Percentiles rank a stretch among this genome's conserved stretches.
Conservation (phyloP, 1,284 basidiomycete genomes). For the Agaricales sp. region DNA sequence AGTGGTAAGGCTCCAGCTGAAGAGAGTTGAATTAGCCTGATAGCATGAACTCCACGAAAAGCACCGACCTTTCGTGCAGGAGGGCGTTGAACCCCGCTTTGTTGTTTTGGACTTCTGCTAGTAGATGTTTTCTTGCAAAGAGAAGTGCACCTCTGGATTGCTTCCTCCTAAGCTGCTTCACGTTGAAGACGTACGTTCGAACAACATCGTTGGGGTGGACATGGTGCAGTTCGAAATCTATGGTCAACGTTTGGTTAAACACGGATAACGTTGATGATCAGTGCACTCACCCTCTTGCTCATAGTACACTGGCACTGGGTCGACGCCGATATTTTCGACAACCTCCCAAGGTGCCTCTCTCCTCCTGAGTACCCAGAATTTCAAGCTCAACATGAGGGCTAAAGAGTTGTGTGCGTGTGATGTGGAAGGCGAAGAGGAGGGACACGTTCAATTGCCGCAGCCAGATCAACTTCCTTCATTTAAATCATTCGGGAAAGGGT, state of each 20-base stretch:
- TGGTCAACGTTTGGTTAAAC: conserved; percentile 7
- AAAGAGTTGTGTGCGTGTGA: conserved; percentile 4
- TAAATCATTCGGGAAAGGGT: background rate
- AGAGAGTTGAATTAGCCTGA: conserved; percentile 7
- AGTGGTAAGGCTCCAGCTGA: conserved; percentile 59
- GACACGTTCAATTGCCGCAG: background rate
- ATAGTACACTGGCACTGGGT: conserved; percentile 53
- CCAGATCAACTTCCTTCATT: background rate
- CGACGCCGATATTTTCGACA: conserved; percentile 50
- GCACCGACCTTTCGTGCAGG: conserved; percentile 52
- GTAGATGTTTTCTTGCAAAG: conserved; percentile 53
- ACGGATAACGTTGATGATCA: background rate
- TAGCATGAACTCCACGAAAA: conserved; percentile 9
- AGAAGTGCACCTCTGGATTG: conserved; percentile 41
- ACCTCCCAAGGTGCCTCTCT: conserved; percentile 66
- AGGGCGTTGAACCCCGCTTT: conserved; percentile 53
- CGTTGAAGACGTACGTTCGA: conserved; percentile 56
- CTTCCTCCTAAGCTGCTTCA: conserved; percentile 30
- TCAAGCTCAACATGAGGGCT: conserved; percentile 13
- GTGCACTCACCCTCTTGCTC: conserved; percentile 44
- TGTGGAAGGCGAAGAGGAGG: background rate
- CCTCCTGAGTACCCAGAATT: conserved; percentile 34
- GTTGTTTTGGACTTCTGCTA: conserved; percentile 32
- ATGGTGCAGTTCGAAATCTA: conserved; percentile 51
- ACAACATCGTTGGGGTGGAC: conserved; percentile 40